phyloP scores from a whole-genome alignment of 2,329 filamentous ascomycete species.

The Plenodomus tracheiphilus region DNA sequence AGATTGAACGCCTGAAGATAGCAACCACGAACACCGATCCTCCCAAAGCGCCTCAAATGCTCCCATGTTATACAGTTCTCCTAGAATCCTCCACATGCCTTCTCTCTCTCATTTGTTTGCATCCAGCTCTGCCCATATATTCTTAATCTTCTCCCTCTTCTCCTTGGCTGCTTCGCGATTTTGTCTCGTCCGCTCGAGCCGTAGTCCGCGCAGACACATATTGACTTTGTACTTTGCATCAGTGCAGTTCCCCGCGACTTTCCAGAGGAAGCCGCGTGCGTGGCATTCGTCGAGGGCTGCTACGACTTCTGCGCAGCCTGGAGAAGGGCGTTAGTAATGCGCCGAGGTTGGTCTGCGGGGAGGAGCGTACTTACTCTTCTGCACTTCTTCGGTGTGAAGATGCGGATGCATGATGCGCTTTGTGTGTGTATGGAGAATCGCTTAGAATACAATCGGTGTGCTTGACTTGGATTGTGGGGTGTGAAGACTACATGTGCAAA shows the following conservation, averaged over 20 bases:
- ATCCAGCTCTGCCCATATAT: conserved; percentile 78
- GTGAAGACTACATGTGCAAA: background rate
- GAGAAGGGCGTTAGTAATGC: conserved; percentile 12
- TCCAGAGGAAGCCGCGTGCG: conserved; percentile 87
- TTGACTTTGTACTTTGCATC: conserved; percentile 81
- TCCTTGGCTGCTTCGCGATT: conserved; percentile 72
- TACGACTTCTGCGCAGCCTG: conserved; percentile 95
- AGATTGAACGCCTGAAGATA: background rate
- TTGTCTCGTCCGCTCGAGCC: conserved; percentile 73
- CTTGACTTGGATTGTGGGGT: background rate
- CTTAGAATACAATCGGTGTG: too few species aligned
- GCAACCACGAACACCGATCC: background rate
- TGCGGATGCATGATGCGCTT: conserved; percentile 85
- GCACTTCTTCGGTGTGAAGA: conserved; percentile 88
- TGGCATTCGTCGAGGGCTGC: conserved; percentile 94
- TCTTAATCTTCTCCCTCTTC: conserved; percentile 74
- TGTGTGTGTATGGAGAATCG: background rate
- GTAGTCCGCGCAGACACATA: conserved; percentile 79
- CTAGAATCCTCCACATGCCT: background rate
- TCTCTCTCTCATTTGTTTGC: conserved; percentile 56
- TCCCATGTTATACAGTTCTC: background rate
- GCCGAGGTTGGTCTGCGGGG: background rate
- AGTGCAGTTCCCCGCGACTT: conserved; percentile 88
- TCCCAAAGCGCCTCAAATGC: background rate
- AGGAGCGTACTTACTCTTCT: conserved; percentile 71